phyloP scores from a whole-genome alignment of 108 stramenopile genomes.

The Pseudonitzschia multistriata region DNA sequence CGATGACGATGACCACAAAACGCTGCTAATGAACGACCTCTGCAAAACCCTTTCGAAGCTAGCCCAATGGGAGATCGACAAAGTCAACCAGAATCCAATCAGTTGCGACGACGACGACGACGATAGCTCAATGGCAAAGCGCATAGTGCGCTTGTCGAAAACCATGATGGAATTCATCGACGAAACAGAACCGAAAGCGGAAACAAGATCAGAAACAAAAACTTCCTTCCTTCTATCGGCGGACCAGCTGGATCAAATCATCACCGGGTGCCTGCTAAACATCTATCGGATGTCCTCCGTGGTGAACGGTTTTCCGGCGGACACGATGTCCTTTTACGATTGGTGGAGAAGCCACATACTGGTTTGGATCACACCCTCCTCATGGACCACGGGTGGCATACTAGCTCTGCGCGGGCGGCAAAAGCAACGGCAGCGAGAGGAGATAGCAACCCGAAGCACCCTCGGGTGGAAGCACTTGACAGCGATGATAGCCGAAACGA shows the following conservation, averaged over 20 bases:
- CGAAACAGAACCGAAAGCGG: background rate
- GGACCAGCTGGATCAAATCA: background rate
- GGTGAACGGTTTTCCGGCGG: background rate
- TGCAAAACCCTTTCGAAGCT: too few relatives aligned
- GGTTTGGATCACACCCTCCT: background rate
- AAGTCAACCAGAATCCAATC: too few relatives aligned
- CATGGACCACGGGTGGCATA: background rate
- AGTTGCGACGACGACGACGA: too few relatives aligned
- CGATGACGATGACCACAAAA: too few relatives aligned
- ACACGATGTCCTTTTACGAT: background rate
- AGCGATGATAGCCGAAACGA: slow-evolving; percentile 41
- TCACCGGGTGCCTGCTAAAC: background rate
- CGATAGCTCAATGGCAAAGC: too few relatives aligned
- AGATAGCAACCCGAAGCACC: too few relatives aligned
- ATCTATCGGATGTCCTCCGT: background rate
- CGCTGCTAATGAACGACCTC: too few relatives aligned
- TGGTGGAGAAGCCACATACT: background rate
- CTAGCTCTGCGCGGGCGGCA: background rate
- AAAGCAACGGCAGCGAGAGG: background rate
- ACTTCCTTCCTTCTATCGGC: background rate
- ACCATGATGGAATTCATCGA: background rate
- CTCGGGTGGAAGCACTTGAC: slow-evolving; percentile 64
- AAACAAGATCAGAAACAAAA: too few relatives aligned
- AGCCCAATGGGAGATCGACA: too few relatives aligned
- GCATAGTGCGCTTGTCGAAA: background rate